Evolutionary conservation across 2,329 filamentous ascomycete species (phyloP), one percentile per base, ranked within the genome.

Genomic region (Colletotrichum ledebouriae): DNA sequence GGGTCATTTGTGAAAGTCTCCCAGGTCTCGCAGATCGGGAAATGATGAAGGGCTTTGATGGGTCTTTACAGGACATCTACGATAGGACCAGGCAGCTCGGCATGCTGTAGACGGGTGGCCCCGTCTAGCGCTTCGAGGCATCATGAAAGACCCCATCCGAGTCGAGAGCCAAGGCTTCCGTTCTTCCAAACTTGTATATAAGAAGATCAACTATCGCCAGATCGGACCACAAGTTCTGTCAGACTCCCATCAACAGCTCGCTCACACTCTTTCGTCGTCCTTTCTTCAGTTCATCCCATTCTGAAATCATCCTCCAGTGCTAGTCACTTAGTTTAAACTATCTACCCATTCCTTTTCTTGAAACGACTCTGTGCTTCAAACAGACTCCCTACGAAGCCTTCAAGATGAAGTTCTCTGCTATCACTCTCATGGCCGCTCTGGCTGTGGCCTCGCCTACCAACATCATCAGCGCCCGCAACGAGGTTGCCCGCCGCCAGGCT

Each of bases 371-470:
- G 12, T 17, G 17, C 17, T 41, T 9, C 29, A 15, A 59, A 55
- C 33, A 4, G 2, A 50, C 81, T 7, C n/a, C 17, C 6, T 6
- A 50, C 41, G 29, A 56, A 25, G 17, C 9, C 34, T 25, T 10
- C 49, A 70, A 55, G 22, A 71, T 71, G 67, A 71, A 70, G 62
- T 70, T 70, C 47, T 67, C 50, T 15, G 62, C 69, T 6, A 42
- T 71, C 25, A 42, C 61, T 6, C 44, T 71, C 25, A 52, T 71
- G 53, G 67, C 69, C 25, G 67, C 67, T 15, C 29, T 71, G 49
- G 67, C 67, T 2, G 59, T 39, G n/a, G 69, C 69, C 39, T 62
- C 53, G n/a, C 69, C 69, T 11, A 55, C 55, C 66, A 66, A 60
- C 20, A 69, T 44, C 25, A 47, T 66, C 37, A 66, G n/a, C 49